Evolutionary conservation across 192 early-diverging fungal species (phyloP).

Genomic region (Coemansia sp.): DNA sequence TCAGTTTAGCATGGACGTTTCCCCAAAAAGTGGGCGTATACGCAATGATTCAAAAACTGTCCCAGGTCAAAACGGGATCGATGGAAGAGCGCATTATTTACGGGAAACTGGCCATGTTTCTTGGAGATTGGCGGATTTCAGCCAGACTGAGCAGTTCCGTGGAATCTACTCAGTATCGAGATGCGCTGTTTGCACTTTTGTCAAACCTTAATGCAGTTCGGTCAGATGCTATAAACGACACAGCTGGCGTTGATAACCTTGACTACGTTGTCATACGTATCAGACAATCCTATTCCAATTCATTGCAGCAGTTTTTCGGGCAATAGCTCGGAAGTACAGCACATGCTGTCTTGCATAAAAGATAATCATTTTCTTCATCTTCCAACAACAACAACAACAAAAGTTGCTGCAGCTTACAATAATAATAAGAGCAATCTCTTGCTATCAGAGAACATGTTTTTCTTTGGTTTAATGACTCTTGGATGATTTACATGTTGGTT

Average conservation of each 20-base stretch:
- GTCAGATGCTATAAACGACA: constrained; percentile 29
- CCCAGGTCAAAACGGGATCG: constrained; percentile 18
- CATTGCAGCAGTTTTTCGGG: constrained; percentile 23
- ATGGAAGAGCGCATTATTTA: constrained; percentile 38
- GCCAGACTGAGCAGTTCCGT: constrained; percentile 24
- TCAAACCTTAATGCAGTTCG: constrained; percentile 19
- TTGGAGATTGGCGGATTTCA: constrained; percentile 29
- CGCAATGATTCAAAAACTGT: constrained; percentile 31
- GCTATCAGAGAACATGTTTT: too few relatives aligned
- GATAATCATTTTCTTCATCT: neutral
- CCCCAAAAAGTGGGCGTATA: constrained; percentile 38
- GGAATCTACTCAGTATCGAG: constrained; percentile 29
- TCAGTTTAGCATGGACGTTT: constrained; percentile 20
- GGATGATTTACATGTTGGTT: too few relatives aligned
- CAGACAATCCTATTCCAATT: constrained; percentile 28
- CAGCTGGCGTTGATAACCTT: constrained; percentile 25
- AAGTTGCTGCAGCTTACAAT: too few relatives aligned
- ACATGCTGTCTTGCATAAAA: neutral
- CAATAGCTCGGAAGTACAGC: constrained; percentile 1
- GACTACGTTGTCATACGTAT: constrained; percentile 37
- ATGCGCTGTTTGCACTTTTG: constrained; percentile 32
- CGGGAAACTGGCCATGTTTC: constrained; percentile 29
- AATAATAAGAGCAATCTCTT: too few relatives aligned
- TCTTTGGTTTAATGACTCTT: too few relatives aligned
- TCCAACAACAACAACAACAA: too few relatives aligned